Evolutionary conservation across 1,284 basidiomycete genomes (phyloP), one percentile per base, ranked within the genome.

Genomic region (Xerocomus amazonicus): DNA sequence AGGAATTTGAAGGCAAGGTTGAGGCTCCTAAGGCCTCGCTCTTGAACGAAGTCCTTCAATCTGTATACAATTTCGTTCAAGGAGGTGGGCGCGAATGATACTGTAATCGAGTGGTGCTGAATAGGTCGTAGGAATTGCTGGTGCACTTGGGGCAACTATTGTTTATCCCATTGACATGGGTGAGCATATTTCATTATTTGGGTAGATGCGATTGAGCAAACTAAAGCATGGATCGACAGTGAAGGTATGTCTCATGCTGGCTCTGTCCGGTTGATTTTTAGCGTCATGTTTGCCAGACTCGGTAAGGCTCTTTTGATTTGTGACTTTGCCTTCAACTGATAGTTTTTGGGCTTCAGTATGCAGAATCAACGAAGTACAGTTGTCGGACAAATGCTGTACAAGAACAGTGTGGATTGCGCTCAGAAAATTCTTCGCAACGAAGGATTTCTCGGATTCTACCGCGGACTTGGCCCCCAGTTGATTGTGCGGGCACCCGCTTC

Each of bases 331-430:
- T 48, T 44, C 5, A 17, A 32, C 32, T 58, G 26, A 54, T 33
- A 6, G 3, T 9, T 17, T 44, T 41, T 33, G 41, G 29, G 43
- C 16, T 50, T 3, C 52, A 90, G 93, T 48, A 95, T 99, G 81
- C 96, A 99, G 77, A 99, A 99, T 70, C 96, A 99, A 70, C 84
- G 94, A 17, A 92, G 87, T 56, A 93, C 88, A 19, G 91, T 97
- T 35, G 94, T 97, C 41, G 94, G 94, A 42, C 93, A 97, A 70
- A 74, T 97, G 62, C 70, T 97, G 45, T 97, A 97, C 76, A 90
- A 92, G 73, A 97, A 96, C 75, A 93, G 91, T 59, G 67, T 88
- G 42, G 96, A 99, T 68, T 99, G 96, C 68, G 88, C 95, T 35
- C 79, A 81, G 60, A 98, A 97, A 68, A 96, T 99, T 34, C 85